These are phyloP conservation scores for Hordeum marinum DNA, from an alignment of 176 grass and related monocot species.

Conservation along the genomic window DNA sequence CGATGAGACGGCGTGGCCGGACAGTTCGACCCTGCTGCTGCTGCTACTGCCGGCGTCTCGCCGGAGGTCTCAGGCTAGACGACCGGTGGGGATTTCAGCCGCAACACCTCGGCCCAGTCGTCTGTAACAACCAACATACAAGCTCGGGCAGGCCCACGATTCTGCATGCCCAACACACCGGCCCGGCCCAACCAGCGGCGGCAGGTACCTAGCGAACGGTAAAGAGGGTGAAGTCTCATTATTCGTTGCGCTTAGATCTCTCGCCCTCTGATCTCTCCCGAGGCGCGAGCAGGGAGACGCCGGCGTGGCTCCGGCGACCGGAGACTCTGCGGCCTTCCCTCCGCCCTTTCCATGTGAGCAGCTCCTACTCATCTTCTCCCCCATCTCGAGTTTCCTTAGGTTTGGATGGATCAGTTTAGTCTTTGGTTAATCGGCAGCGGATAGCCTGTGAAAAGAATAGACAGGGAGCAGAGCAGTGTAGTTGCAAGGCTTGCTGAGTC, in stretches of 20 bases:
- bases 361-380: background rate
- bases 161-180: background rate
- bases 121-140: background rate
- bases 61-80: slow-evolving; percentile 17
- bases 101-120: background rate
- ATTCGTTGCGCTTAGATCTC: background rate
- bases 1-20: background rate
- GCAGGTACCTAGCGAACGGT: background rate
- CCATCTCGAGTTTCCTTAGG: background rate
- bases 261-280: background rate
- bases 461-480: background rate
- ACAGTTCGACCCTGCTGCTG: background rate
- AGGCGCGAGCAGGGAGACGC: background rate
- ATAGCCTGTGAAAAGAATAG: background rate
- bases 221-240: background rate
- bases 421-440: background rate
- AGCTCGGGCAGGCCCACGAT: background rate
- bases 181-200: background rate
- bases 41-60: background rate
- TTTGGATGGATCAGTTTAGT: background rate
- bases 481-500: background rate
- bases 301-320: slow-evolving; percentile 1
- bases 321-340: background rate
- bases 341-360: background rate
- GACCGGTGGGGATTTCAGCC: background rate